Percentiles rank a stretch among this genome's conserved stretches.
Evolutionary conservation across 176 grass and related monocot species (phyloP).

Genomic region (Triticum aestivum): IWGSC_CS_RefSeq_v2.1 NC_057805.1:49242285-49242784

Average conservation of each 20-base stretch:
- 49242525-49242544: not conserved
- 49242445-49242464: not conserved
- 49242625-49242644: not conserved
- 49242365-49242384: not conserved
- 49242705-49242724: slow-evolving; percentile 74
- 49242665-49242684: slow-evolving; percentile 66
- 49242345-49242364: not conserved
- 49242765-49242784: slow-evolving; percentile 94
- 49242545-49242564: not conserved
- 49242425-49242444: not conserved
- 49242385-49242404: not conserved
- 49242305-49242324: not conserved
- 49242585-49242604: not conserved
- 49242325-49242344: not conserved
- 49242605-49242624: not conserved
- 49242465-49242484: not conserved
- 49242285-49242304: not conserved
- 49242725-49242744: slow-evolving; percentile 78
- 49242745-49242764: slow-evolving; percentile 91
- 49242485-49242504: not conserved
- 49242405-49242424: not conserved
- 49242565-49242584: not conserved
- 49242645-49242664: not conserved
- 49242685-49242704: slow-evolving; percentile 52
- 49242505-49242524: not conserved